phyloP scores from a whole-genome alignment of 305 asterid genomes.

The Fraxinus floribunda region DNA sequence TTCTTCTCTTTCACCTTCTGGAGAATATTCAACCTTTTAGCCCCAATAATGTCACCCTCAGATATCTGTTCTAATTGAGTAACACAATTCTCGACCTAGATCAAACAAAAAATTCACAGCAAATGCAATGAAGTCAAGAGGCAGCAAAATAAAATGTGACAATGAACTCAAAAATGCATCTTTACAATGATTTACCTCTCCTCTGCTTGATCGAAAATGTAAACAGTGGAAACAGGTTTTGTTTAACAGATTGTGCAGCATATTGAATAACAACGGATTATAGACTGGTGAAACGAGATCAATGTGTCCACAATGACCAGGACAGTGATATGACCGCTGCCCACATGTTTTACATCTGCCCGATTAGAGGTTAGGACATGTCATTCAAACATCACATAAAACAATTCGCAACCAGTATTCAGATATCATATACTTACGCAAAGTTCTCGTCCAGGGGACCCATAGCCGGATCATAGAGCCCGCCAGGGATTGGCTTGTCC shows the following conservation, averaged over 20 bases:
- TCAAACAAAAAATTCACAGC: constrained; percentile 9
- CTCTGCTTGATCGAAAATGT: constrained; percentile 50
- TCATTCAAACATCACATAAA: constrained; percentile 19
- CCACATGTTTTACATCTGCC: constrained; percentile 88
- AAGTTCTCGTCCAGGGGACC: constrained; percentile 58
- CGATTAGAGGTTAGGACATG: not conserved
- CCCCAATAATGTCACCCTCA: constrained; percentile 68
- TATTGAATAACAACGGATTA: constrained; percentile 69
- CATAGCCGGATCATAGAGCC: constrained; percentile 76
- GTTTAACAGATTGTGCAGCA: constrained; percentile 51
- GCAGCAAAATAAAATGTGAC: not conserved
- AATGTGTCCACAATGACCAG: constrained; percentile 91
- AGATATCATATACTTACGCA: constrained; percentile 38
- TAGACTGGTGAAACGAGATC: constrained; percentile 72
- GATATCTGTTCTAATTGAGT: constrained; percentile 55
- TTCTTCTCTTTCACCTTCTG: constrained; percentile 20
- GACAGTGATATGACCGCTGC: constrained; percentile 46
- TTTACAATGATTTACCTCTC: constrained; percentile 46
- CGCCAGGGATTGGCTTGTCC: constrained; percentile 54
- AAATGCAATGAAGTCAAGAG: not conserved
- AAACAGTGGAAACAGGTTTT: constrained; percentile 64
- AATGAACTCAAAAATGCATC: not conserved
- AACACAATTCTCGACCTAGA: constrained; percentile 58
- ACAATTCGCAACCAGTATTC: not conserved
- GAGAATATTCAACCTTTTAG: constrained; percentile 49